These are phyloP conservation scores for Stromatinia cepivora DNA, from an alignment of 2,329 filamentous ascomycete species.

Conservation along the genomic window DNA sequence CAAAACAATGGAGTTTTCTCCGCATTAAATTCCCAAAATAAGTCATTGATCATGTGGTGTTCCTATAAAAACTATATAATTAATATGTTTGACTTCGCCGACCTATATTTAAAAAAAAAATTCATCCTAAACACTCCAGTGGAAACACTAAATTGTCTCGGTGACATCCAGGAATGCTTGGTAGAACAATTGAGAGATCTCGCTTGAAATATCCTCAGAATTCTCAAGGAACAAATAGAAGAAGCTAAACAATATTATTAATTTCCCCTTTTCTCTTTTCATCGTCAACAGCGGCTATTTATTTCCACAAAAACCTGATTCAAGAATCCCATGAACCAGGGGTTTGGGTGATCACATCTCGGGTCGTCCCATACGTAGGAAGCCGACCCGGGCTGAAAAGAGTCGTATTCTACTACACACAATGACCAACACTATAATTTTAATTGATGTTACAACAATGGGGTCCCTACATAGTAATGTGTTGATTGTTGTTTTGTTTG, in stretches of 20 bases:
- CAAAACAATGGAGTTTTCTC: not conserved
- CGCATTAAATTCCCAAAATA: not conserved
- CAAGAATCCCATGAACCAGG: slow-evolving; percentile 31
- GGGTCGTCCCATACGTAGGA: slow-evolving; percentile 32
- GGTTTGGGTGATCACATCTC: slow-evolving; percentile 34
- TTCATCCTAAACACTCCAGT: not conserved
- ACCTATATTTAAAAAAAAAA: not conserved
- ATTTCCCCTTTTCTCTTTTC: slow-evolving; percentile 23
- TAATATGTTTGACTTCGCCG: slow-evolving; percentile 7
- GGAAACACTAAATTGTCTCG: not conserved
- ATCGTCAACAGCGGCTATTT: slow-evolving; percentile 23
- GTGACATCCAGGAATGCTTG: not conserved
- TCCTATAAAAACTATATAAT: not conserved
- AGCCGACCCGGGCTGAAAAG: slow-evolving; percentile 19
- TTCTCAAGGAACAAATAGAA: not conserved
- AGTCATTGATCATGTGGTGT: not conserved
- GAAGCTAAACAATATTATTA: not conserved
- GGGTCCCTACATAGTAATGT: not conserved
- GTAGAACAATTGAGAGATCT: not conserved
- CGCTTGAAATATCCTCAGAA: not conserved
- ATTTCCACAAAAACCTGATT: slow-evolving; percentile 14
- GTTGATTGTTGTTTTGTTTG: not conserved
- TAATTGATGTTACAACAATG: slow-evolving; percentile 7
- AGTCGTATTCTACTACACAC: slow-evolving; percentile 7
- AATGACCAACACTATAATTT: not conserved